Percentiles rank a stretch among this genome's conserved stretches.
Evolutionary conservation across 768 basidiomycete species (phyloP).

Genomic region (Tylopilus felleus): DNA sequence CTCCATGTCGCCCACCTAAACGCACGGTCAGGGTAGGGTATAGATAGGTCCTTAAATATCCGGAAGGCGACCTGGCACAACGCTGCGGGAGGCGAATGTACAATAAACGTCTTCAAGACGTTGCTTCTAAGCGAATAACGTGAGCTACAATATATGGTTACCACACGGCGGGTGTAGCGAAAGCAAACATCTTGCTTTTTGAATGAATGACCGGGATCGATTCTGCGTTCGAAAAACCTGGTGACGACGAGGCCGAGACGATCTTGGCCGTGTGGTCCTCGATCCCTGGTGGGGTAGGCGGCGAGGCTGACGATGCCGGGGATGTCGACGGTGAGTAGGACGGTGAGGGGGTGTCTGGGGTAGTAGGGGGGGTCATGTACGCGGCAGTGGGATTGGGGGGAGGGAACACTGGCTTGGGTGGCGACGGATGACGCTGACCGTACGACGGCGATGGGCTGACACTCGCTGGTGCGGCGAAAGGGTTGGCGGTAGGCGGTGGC

Average conservation of each 20-base stretch:
- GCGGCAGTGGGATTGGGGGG: conserved; percentile 12
- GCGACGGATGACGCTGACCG: conserved; percentile 31
- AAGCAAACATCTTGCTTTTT: conserved; percentile 63
- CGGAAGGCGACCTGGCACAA: conserved; percentile 9
- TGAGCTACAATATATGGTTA: conserved; percentile 35
- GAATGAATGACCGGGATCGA: conserved; percentile 30
- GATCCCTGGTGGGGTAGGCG: conserved; percentile 53
- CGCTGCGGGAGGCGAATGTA: conserved; percentile 17
- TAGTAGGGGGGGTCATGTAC: conserved; percentile 30
- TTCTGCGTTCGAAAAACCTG: conserved; percentile 19
- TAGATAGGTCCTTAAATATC: conserved; percentile 35
- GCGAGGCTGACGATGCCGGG: conserved; percentile 60
- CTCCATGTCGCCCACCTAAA: conserved; percentile 28
- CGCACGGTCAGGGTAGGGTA: conserved; percentile 21
- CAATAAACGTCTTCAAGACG: conserved; percentile 33
- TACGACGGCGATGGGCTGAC: conserved; percentile 29
- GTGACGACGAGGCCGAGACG: conserved; percentile 41
- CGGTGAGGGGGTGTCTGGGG: conserved; percentile 56
- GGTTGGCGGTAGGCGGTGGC: conserved; percentile 31
- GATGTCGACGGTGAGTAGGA: conserved; percentile 51
- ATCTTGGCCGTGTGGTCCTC: conserved; percentile 50
- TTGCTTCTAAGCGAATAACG: conserved; percentile 22
- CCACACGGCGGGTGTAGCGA: conserved; percentile 60
- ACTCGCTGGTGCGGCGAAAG: conserved; percentile 32
- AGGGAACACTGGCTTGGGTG: conserved; percentile 26